phyloP scores from a whole-genome alignment of 208 protist genomes.

The Crithidia fasciculata region DNA sequence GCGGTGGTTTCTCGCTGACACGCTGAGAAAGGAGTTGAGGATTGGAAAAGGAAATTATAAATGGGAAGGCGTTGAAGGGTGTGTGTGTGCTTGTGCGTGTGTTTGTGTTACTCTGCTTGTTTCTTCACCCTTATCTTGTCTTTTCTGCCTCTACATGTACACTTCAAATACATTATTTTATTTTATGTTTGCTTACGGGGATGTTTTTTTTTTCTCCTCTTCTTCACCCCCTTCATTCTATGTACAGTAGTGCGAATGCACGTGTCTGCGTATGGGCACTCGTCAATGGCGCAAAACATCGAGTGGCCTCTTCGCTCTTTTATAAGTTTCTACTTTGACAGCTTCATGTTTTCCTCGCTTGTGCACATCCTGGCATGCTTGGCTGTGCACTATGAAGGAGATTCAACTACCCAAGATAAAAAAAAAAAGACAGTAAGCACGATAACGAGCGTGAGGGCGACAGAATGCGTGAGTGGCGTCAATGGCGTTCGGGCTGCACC shows the following conservation, averaged over 20 bases:
- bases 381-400: too few species aligned
- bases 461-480: not conserved
- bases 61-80: too few species aligned
- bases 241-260: not conserved
- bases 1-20: conserved; percentile 81
- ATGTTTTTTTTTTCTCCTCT: conserved; percentile 16
- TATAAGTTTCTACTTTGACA: too few species aligned
- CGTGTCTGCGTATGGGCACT: not conserved
- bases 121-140: not conserved
- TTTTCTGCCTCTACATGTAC: not conserved
- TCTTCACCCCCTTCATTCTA: not conserved
- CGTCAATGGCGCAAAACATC: too few species aligned
- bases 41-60: too few species aligned
- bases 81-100: not conserved
- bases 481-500: not conserved
- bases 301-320: not conserved
- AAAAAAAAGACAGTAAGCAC: conserved; percentile 1
- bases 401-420: not conserved
- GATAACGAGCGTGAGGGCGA: not conserved
- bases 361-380: too few species aligned
- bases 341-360: too few species aligned
- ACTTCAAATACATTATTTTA: not conserved
- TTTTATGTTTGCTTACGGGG: conserved; percentile 1
- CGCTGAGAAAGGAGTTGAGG: not conserved
- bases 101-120: not conserved